Base-by-base conservation (phyloP, 2,329 filamentous ascomycete genomes). In the Fusarium armeniacum region DNA sequence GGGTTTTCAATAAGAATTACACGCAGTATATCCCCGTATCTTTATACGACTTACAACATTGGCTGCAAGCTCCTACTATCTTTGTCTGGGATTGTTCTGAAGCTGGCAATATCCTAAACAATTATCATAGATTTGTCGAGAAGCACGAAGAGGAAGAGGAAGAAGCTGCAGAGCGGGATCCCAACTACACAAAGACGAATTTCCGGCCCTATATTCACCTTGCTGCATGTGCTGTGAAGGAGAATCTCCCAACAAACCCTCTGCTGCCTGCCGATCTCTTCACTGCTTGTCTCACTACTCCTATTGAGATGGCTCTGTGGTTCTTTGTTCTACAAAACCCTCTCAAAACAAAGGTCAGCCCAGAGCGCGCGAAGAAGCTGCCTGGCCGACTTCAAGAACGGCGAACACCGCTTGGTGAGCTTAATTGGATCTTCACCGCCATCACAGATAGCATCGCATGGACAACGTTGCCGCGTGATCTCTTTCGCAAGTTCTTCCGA, bases 401-500 rank as follows among this genome's bases (percentile, higher is more conserved):
- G 64, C 87, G 96, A 76, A 98, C 96, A 51, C 96, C 96, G 11
- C 86, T 99, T 35, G 96, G 96, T 67, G 96, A 99, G 81, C 84
- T 99, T 16, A 99, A 99, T 76, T 99, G 96, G 96, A 99, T 99
- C 36, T 98, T 99, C 77, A 99, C 96, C 1, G 96, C 96, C 57
- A 98, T 99, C 70, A 99, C 96, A 1, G 96, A 99, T 78, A 98
- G 95, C 2, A 99, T 99, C 75, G 96, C 96, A 0, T 99, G 96
- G 96, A 98, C 97, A 33, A 97, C 93, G 7, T 83, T 99, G 6
- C 93, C 94, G 5, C 91, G 95, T 46, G 89, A 94, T 22, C 83
- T 98, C 13, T 99, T 99, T 81, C 94, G 97, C 80, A 97, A 97
- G 79, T 93, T 98, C 64, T 99, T 99, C 80, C 86, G 96, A 43